Evolutionary conservation across 2,329 filamentous ascomycete genomes (phyloP), one percentile per base, ranked within the genome.

Genomic region (Fusarium devonianum): DNA sequence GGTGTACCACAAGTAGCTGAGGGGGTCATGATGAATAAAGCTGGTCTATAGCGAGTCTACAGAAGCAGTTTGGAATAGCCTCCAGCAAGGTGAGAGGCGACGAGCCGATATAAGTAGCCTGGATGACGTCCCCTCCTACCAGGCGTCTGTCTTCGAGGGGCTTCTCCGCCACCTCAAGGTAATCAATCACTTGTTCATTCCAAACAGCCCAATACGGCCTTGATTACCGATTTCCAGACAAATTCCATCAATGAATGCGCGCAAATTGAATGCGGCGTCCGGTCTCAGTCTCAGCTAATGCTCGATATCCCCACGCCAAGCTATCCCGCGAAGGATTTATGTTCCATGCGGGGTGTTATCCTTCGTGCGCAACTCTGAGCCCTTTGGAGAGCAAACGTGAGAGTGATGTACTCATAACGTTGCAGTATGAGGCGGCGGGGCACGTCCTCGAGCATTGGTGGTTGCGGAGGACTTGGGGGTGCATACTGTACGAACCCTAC

Each of bases 1-100:
- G 44, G 49, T 35, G 51, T 36, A 34, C 63, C 63, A 29, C 50
- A 46, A 35, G 62, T 65, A 55, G 68, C 66, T 32, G 58, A 62
- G 7, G 66, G 66, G 22, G 63, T 46, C 67, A 72, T 71, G 30
- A n/a, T 43, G 37, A 44, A 30, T 34, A 32, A 26, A 32, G 17
- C 14, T 6, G 16, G 43, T 28, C 46, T 21, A 40, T 43, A 9
- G 25, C 36, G 35, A 56, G 36, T 43, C 55, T 53, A 32, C 32
- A 53, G 39, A 58, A 32, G 39, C 41, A 39, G 52, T 38, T 46
- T 39, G 28, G 8, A 47, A 43, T 29, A 19, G 41, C 44, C n/a
- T n/a, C n/a, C 36, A 35, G 28, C 16, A 34, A 48, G 41, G 26
- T 29, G 51, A 44, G 29, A 40, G 46, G 52, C 35, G 51, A 47